Conservation (phyloP, 2,329 filamentous ascomycete species). For the Aspergillus arachidicola region DNA sequence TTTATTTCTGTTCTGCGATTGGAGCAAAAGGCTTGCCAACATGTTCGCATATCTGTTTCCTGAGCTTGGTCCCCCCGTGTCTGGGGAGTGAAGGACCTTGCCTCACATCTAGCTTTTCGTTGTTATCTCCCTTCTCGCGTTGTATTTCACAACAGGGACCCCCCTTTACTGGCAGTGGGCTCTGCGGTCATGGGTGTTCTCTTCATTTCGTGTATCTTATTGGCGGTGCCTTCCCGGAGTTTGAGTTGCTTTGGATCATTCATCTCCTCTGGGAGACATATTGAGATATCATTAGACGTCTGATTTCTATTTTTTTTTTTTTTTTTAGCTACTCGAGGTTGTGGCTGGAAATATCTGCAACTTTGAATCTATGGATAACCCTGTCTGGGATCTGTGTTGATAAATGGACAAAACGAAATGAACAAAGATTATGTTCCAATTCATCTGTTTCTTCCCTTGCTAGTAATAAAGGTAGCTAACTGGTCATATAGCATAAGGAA, state of each 20-base stretch:
- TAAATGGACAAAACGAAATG: neutral
- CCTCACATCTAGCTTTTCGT: conserved; percentile 10
- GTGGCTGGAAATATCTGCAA: neutral
- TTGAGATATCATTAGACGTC: conserved; percentile 7
- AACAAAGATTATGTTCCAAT: neutral
- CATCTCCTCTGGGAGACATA: conserved; percentile 15
- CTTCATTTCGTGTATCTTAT: conserved; percentile 33
- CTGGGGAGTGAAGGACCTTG: neutral
- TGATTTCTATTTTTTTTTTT: neutral
- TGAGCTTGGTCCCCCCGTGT: conserved; percentile 2
- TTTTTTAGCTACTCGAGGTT: neutral
- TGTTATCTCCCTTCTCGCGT: neutral
- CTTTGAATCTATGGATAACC: neutral
- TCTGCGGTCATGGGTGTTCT: conserved; percentile 8
- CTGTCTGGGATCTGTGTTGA: neutral
- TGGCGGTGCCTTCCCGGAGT: conserved; percentile 23
- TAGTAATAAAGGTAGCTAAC: neutral
- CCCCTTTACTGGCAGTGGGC: neutral
- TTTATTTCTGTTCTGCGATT: conserved; percentile 14
- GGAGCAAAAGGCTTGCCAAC: conserved; percentile 15
- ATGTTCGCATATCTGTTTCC: conserved; percentile 6
- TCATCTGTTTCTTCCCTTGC: neutral
- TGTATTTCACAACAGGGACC: neutral
- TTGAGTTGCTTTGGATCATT: conserved; percentile 23
- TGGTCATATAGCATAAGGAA: neutral